A percentile compares a stretch with the other conserved stretches of the same genome.
Conservation (phyloP, 2,329 filamentous ascomycete species). For the Fusarium sp. region DNA sequence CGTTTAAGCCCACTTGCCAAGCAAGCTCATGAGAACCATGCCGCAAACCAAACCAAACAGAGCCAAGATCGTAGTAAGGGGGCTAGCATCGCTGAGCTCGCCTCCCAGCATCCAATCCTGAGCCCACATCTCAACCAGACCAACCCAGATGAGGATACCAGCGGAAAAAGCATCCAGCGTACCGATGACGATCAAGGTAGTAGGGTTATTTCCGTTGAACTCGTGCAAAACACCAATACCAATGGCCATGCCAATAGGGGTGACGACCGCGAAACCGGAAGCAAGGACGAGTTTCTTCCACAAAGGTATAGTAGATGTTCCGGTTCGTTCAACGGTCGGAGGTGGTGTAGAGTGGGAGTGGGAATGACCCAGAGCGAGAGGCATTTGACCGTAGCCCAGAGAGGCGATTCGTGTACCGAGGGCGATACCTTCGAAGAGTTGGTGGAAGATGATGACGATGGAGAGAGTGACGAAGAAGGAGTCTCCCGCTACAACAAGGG, state of each 20-base stretch:
- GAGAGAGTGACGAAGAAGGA: constrained; percentile 65
- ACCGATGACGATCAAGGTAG: constrained; percentile 75
- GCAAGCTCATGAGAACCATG: constrained; percentile 74
- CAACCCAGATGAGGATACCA: constrained; percentile 80
- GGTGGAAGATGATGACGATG: constrained; percentile 78
- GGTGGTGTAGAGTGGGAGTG: constrained; percentile 34
- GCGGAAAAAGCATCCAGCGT: constrained; percentile 78
- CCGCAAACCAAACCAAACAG: constrained; percentile 66
- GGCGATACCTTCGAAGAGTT: constrained; percentile 80
- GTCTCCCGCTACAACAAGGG: constrained; percentile 67
- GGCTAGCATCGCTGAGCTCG: constrained; percentile 62
- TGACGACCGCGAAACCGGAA: constrained; percentile 72
- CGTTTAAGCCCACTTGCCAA: constrained; percentile 77
- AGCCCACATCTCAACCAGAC: constrained; percentile 81
- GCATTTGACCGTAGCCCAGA: constrained; percentile 52
- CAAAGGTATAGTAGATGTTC: constrained; percentile 47
- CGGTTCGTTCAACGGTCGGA: constrained; percentile 25
- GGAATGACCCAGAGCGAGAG: constrained; percentile 24
- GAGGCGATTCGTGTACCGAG: constrained; percentile 75
- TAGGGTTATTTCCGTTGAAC: constrained; percentile 78
- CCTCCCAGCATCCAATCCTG: constrained; percentile 72
- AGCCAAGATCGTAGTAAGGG: constrained; percentile 58
- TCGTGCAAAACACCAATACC: constrained; percentile 74
- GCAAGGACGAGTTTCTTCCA: constrained; percentile 69
- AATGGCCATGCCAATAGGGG: constrained; percentile 82